phyloP scores from a whole-genome alignment of 2,329 filamentous ascomycete genomes.

The Fusarium coicis region DNA sequence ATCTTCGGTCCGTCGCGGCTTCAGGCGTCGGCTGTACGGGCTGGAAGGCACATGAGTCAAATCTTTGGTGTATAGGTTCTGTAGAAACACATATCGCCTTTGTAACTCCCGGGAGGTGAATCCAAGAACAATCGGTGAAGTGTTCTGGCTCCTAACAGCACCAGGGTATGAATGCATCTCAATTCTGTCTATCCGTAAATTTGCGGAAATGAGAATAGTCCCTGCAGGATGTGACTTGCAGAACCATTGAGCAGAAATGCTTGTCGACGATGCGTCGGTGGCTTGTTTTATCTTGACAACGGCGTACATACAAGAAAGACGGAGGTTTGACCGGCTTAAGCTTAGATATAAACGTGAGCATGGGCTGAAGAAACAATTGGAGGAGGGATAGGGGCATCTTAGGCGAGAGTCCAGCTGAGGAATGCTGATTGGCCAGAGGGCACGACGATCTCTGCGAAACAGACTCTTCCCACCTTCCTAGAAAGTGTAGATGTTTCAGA shows the following conservation, averaged over 20 bases:
- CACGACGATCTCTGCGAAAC: not conserved
- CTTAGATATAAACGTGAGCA: conserved; percentile 22
- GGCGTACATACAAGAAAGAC: not conserved
- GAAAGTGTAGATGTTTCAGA: not conserved
- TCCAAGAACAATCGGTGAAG: not conserved
- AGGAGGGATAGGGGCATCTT: not conserved
- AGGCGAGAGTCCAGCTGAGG: not conserved
- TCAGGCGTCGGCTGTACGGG: not conserved
- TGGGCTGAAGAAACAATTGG: conserved; percentile 23
- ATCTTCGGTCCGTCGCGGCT: not conserved
- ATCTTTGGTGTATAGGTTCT: not conserved
- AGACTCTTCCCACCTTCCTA: not conserved
- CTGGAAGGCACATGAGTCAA: not conserved
- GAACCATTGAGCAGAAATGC: not conserved
- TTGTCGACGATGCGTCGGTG: conserved; percentile 1
- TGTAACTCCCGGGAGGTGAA: too few relatives aligned
- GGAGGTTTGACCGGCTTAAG: conserved; percentile 24
- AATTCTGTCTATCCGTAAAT: not conserved
- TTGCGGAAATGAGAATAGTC: not conserved
- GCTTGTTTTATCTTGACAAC: conserved; percentile 13
- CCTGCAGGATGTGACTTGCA: not conserved
- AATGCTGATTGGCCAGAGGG: not conserved
- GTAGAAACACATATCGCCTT: not conserved
- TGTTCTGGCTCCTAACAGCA: not conserved
- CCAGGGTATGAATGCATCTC: not conserved